Evolutionary conservation across 1,139 yeast genomes (phyloP).

Genomic region (Lodderomyces margitis): DNA sequence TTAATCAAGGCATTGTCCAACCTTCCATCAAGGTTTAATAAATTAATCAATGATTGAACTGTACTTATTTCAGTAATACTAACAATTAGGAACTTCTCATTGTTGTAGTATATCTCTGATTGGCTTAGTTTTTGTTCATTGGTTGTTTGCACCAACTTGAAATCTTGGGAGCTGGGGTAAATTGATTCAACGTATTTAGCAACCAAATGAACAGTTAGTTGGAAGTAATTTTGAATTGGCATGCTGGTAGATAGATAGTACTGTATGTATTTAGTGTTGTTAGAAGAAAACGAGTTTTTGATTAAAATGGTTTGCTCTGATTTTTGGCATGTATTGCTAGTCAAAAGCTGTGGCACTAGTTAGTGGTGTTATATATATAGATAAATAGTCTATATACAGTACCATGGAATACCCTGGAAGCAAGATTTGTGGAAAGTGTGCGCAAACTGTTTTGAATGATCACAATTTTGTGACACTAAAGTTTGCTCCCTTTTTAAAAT

Average conservation of each 20-base stretch:
- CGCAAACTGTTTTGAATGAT: neutral
- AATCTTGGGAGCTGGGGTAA: constrained; percentile 11
- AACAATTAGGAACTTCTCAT: constrained; percentile 13
- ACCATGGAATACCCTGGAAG: neutral
- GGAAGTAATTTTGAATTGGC: constrained; percentile 21
- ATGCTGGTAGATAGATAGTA: neutral
- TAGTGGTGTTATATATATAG: neutral
- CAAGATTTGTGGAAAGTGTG: neutral
- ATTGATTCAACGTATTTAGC: constrained; percentile 25
- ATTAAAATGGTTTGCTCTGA: neutral
- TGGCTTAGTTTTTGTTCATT: constrained; percentile 15
- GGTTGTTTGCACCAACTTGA: constrained; percentile 10
- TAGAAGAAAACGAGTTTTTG: no score
- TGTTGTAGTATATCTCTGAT: constrained; percentile 12
- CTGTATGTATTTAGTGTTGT: no score
- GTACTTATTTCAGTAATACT: constrained; percentile 15
- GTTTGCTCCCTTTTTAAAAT: neutral
- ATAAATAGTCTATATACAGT: no score
- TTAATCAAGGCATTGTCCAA: constrained; percentile 25
- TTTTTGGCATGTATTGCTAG: neutral
- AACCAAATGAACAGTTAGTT: constrained; percentile 26
- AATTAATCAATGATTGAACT: constrained; percentile 14
- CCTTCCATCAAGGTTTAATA: constrained; percentile 16
- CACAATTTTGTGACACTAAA: neutral
- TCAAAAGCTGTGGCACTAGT: neutral